These are phyloP conservation scores for Poa pratensis DNA, from an alignment of 176 grass and related monocot genomes.

Conservation along the genomic window DNA sequence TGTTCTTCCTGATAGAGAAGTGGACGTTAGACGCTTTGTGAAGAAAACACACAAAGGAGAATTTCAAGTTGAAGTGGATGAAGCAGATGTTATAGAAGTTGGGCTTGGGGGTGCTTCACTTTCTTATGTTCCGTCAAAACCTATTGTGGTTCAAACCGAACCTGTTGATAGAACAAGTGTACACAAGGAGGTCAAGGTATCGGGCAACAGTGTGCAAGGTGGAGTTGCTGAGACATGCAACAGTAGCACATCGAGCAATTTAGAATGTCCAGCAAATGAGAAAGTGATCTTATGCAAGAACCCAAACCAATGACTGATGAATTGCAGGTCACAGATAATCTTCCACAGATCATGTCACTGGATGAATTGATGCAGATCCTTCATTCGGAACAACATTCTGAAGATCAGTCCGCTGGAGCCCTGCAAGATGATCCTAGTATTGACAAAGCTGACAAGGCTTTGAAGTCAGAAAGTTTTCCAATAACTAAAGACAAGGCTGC, in stretches of 20 bases:
- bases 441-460: conserved; percentile 3
- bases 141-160: conserved; percentile 40
- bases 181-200: conserved; percentile 23
- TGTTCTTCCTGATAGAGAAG: conserved; percentile 66
- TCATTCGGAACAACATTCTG: conserved; percentile 70
- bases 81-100: conserved; percentile 53
- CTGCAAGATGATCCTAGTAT: conserved; percentile 35
- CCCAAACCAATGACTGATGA: conserved; percentile 57
- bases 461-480: conserved; percentile 31
- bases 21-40: conserved; percentile 60
- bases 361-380: conserved; percentile 66
- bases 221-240: conserved; percentile 28
- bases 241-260: conserved; percentile 41
- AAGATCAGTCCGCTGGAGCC: conserved; percentile 44
- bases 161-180: conserved; percentile 37
- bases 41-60: conserved; percentile 93
- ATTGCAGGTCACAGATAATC: conserved; percentile 54
- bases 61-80: conserved; percentile 79
- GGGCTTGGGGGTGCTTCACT: conserved; percentile 50
- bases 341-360: conserved; percentile 52
- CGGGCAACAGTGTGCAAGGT: conserved; percentile 17
- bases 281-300: conserved; percentile 60
- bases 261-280: conserved; percentile 43
- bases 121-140: conserved; percentile 43
- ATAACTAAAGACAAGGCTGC: conserved; percentile 20